phyloP scores from a whole-genome alignment of 768 basidiomycete species.

The Tylopilus sp. region DNA sequence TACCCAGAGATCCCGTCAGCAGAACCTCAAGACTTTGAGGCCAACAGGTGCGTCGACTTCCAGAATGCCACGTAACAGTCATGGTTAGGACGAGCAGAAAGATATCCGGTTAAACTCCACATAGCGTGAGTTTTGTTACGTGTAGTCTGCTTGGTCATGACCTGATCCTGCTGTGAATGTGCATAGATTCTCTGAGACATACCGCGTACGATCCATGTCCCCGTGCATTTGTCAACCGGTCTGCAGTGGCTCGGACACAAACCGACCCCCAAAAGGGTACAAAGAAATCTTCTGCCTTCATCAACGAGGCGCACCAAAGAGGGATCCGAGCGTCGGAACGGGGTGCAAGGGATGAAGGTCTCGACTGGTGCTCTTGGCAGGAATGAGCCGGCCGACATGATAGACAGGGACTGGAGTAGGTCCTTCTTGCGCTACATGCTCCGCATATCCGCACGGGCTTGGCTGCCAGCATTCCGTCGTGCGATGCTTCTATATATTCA shows the following conservation, averaged over 20 bases:
- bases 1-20: no score
- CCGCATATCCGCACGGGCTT: not conserved
- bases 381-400: not conserved
- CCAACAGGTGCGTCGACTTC: no score
- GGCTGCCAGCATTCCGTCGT: not conserved
- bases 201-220: slow-evolving; percentile 1
- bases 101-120: slow-evolving; percentile 66
- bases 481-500: not conserved
- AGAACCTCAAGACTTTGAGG: no score
- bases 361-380: not conserved
- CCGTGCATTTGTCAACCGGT: not conserved
- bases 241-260: slow-evolving; percentile 26
- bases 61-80: no score
- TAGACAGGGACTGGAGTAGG: not conserved
- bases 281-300: not conserved
- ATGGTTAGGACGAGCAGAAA: no score
- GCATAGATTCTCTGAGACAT: not conserved
- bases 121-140: slow-evolving; percentile 49
- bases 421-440: not conserved
- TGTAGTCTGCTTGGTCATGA: not conserved
- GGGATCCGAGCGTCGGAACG: not conserved
- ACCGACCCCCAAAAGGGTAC: not conserved
- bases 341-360: not conserved
- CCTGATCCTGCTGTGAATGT: no score
- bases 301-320: not conserved